Base-by-base conservation (phyloP, 345 rosid species). In the Dipteronia dyeriana region DNA sequence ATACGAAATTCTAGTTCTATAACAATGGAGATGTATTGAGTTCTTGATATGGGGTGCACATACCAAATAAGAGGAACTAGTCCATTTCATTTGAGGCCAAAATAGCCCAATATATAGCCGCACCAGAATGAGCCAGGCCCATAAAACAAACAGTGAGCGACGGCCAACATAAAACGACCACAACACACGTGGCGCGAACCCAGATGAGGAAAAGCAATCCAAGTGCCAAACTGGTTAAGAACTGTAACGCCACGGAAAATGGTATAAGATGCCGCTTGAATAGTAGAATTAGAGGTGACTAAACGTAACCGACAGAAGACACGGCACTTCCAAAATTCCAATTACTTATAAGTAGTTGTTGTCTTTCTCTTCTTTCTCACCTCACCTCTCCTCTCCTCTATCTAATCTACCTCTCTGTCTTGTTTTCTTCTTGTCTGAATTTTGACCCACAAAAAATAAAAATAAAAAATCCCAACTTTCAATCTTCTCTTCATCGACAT, bases 221-320 rank as follows among this genome's bases (percentile, higher is more conserved):
- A 34, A 34, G 38, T 34, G 13, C 49, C 38, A 34, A 45, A 45
- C 49, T 10, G 49, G 49, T 45, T 10, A 45, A 43, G 9, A 45
- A 70, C 41, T 39, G 43, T 51, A 9, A 26, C 17, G 7, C 26
- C 7, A 9, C 14, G 11, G 23, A 57, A 71, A 0, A 12, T 34
- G n/a, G 51, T 5, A 2, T 7, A 20, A 71, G 41, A 12, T 71
- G 65, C 49, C 75, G 65, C 29, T 38, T 25, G 59, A 74, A 47
- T 63, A 17, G 69, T 19, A 19, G 61, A 49, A 63, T 63, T 25
- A 62, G 68, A 63, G 70, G 61, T 62, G 77, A 13, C 70, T 2
- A n/a, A 59, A 45, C 56, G 29, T 16, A 63, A 74, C 60, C 45
- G 70, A 47, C 77, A 62, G 38, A 26, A 70, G 60, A 29, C 77